Base-by-base conservation (phyloP, 495 filamentous ascomycete species). In the Penicillium odoratum region DNA sequence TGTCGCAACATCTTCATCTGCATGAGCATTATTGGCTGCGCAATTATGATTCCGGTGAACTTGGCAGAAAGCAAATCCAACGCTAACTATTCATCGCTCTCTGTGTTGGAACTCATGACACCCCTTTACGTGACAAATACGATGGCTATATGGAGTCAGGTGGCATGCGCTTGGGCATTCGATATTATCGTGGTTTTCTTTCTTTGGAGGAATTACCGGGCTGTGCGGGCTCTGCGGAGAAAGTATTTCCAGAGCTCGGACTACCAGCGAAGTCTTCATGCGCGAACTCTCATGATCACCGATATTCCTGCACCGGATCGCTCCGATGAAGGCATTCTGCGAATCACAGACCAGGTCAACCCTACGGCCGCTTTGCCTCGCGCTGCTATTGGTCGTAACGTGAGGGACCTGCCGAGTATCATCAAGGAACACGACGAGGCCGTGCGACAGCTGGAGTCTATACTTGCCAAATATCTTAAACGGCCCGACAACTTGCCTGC, bases 211-310 rank as follows among this genome's bases (percentile, higher is more conserved):
- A 97, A 96, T 63, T 98, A 98, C 72, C 83, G 81, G 46, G 85
- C 79, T 16, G 81, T 98, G 25, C 66, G 84, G 25, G 75, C 72
- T 43, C 69, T 98, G 55, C 84, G 93, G 63, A 84, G 89, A 49
- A 67, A 82, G 33, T 97, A 96, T 67, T 93, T 96, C 64, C 78
- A 92, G 62, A 95, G 87, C 60, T 81, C 89, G 6, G 95, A 97
- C 34, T 98, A 97, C 63, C 88, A 95, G 70, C 80, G 81, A 42
- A 95, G 92, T 71, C 74, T 97, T 51, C 92, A 97, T 71, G 85
- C 95, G 5, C 81, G 95, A 57, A 97, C 93, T 2, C 72, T 98
- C 64, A 93, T 98, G 88, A 73, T 98, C 51, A 94, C 90, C 44
- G 89, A 97, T 74, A 87, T 98, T 50, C 91, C 93, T 8, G 81